phyloP scores from a whole-genome alignment of 352 stramenopile species.

The Saprolegnia diclina region DNA sequence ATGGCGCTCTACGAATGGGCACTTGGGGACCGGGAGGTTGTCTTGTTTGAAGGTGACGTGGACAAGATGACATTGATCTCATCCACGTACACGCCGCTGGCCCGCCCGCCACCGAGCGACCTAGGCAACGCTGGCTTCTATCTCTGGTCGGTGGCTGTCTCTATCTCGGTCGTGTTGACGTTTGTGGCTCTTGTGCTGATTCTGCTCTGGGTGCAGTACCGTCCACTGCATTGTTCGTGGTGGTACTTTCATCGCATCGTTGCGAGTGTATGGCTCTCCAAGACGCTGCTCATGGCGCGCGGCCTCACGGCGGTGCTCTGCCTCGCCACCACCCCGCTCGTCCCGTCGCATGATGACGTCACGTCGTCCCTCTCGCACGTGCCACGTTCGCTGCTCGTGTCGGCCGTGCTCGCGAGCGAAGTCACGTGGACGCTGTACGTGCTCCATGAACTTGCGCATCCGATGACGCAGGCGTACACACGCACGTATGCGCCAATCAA shows the following conservation, averaged over 20 bases:
- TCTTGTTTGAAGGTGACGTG: not conserved
- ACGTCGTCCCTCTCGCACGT: not conserved
- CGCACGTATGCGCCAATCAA: not conserved
- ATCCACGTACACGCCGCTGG: not conserved
- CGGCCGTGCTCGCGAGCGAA: not conserved
- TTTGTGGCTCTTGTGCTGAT: not conserved
- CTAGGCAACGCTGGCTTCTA: not conserved
- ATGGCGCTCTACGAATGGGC: constrained; percentile 4
- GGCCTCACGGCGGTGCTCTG: not conserved
- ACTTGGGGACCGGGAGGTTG: not conserved
- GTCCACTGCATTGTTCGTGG: not conserved
- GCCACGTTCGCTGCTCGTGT: not conserved
- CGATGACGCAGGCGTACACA: not conserved
- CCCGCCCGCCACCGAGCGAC: not conserved
- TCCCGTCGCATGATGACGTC: not conserved
- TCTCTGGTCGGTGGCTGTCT: not conserved
- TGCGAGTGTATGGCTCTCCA: not conserved
- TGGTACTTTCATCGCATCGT: constrained; percentile 14
- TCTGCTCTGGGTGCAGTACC: not conserved
- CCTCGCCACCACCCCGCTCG: not conserved
- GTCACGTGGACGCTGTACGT: not conserved
- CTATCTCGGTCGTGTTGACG: not conserved
- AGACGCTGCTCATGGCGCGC: not conserved
- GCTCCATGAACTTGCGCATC: not conserved
- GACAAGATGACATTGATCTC: not conserved